Base-by-base conservation (phyloP, 2,329 filamentous ascomycete genomes). In the Xylariales sp. region DNA sequence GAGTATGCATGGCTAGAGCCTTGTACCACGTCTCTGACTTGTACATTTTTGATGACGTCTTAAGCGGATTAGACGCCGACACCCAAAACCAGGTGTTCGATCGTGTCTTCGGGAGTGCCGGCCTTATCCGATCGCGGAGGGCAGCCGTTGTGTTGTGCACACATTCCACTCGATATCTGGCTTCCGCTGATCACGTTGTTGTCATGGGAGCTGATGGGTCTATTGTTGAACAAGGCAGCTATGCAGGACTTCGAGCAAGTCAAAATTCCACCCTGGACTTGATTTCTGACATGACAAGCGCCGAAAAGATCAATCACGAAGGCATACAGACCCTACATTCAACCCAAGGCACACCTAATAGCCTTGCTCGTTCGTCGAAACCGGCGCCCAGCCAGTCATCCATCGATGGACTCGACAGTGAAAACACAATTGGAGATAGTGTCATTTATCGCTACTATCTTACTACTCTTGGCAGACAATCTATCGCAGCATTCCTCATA, bases 371-470 rank as follows among this genome's bases (percentile, higher is more conserved):
- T n/a, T n/a, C n/a, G n/a, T n/a, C n/a, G n/a, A n/a, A n/a, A n/a
- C n/a, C n/a, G n/a, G n/a, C n/a, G n/a, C n/a, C n/a, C n/a, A n/a
- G n/a, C n/a, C n/a, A n/a, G n/a, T n/a, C n/a, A n/a, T n/a, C n/a
- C n/a, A n/a, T n/a, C n/a, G n/a, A n/a, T n/a, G n/a, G 9, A 14
- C 9, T 7, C 7, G 29, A 15, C 10, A 8, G 27, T n/a, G 19
- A 25, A 6, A 11, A 21, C 8, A 46, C 44, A 37, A 40, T 47
- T 2, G 52, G 52, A 10, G 53, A 56, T 32, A 42, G 38, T 24
- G 29, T 44, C 1, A 56, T 65, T 2, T 68, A 67, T 42, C 53
- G 47, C 0, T 56, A 64, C 45, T 68, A 65, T 40, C 58, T 64
- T 24, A 38, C 32, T 3, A 61, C 45, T 12, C 55, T 64, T 3